These are phyloP conservation scores for Pythium guiyangense DNA, from an alignment of 352 stramenopile species.

Conservation along the genomic window DNA sequence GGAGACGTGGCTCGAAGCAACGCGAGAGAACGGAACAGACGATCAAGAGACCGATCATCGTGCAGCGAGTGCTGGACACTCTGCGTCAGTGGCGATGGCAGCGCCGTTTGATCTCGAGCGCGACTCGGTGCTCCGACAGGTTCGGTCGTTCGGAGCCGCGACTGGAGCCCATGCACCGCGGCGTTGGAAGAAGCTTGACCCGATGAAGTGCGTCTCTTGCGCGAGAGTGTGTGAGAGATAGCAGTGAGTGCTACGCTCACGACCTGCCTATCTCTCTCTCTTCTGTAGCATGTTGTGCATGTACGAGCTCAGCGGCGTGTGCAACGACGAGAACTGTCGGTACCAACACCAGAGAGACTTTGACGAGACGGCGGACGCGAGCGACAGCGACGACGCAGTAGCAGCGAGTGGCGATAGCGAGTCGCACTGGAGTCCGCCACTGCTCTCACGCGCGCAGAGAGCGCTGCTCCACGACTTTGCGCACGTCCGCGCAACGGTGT, in stretches of 20 bases:
- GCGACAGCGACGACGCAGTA: not conserved
- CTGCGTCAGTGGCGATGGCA: not conserved
- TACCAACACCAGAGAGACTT: slow-evolving; percentile 69
- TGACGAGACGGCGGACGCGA: slow-evolving; percentile 1
- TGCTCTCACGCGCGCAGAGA: slow-evolving; percentile 19
- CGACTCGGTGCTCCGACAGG: slow-evolving; percentile 23
- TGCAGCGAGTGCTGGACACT: not conserved
- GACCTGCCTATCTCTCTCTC: not conserved
- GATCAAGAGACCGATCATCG: not conserved
- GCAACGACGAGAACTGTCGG: slow-evolving; percentile 65
- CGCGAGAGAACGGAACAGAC: not conserved
- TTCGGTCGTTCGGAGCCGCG: slow-evolving; percentile 9
- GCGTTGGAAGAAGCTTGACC: slow-evolving; percentile 25
- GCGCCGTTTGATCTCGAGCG: slow-evolving; percentile 10
- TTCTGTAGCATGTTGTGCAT: slow-evolving; percentile 51
- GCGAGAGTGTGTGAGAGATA: not conserved
- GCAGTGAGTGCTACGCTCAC: not conserved
- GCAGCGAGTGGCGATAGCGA: not conserved
- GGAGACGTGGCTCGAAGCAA: slow-evolving; percentile 20
- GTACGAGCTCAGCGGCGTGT: slow-evolving; percentile 71
- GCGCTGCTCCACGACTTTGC: slow-evolving; percentile 36
- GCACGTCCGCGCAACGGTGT: slow-evolving; percentile 27
- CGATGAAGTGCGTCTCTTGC: slow-evolving; percentile 47
- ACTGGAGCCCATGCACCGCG: slow-evolving; percentile 1
- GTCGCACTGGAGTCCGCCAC: too few relatives aligned